These are phyloP conservation scores for Syzygium aqueum DNA, from an alignment of 345 rosid species.

Conservation along the genomic window DNA sequence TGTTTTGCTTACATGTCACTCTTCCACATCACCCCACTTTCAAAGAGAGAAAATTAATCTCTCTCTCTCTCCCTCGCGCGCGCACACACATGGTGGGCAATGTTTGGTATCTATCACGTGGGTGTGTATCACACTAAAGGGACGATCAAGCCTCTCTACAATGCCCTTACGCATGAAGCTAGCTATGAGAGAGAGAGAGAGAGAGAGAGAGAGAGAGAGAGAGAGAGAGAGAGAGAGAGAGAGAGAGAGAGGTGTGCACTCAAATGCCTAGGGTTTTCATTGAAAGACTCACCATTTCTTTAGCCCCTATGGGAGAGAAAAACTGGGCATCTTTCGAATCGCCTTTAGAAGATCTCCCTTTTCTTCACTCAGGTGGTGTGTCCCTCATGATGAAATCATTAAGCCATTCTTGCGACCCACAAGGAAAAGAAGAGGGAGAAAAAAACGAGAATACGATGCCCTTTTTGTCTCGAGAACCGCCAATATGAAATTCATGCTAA, in stretches of 20 bases:
- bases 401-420: neutral
- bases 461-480: neutral
- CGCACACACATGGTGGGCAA: neutral
- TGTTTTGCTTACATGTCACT: neutral
- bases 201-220: neutral
- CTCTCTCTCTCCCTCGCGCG: neutral
- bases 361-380: neutral
- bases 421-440: neutral
- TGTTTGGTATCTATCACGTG: neutral
- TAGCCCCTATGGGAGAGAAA: neutral
- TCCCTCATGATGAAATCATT: neutral
- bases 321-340: neutral
- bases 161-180: neutral
- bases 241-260: neutral
- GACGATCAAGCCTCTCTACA: neutral
- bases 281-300: neutral
- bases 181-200: neutral
- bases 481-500: neutral
- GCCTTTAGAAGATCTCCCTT: neutral
- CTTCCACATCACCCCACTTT: conserved; percentile 2
- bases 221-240: neutral
- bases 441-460: neutral
- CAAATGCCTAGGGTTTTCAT: neutral
- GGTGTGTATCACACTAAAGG: neutral
- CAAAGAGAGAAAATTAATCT: neutral